A percentile compares a stretch with the other conserved stretches of the same genome.
These are phyloP conservation scores for Paecilomyces formosus DNA, from an alignment of 2,329 filamentous ascomycete genomes.

Conservation along the genomic window DNA sequence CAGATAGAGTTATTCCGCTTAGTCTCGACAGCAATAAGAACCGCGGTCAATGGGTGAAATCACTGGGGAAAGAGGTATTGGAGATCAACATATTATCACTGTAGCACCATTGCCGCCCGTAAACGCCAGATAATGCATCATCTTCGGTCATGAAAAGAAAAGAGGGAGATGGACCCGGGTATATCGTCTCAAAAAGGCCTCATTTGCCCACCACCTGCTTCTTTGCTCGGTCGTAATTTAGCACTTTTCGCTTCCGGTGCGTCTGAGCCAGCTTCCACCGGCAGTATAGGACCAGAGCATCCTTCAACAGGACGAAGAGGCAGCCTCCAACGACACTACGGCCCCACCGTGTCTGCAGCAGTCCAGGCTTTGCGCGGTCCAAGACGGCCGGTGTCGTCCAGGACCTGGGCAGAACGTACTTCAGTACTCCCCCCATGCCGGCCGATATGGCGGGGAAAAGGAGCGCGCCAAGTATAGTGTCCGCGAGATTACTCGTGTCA, in stretches of 20 bases:
- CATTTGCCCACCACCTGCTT: constrained; percentile 22
- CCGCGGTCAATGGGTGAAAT: background rate
- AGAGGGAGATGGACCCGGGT: background rate
- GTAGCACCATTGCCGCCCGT: background rate
- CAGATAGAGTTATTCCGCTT: background rate
- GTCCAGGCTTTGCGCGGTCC: constrained; percentile 47
- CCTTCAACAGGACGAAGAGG: constrained; percentile 77
- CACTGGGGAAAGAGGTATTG: background rate
- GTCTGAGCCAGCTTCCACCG: constrained; percentile 42
- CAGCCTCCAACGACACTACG: constrained; percentile 83
- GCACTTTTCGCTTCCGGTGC: constrained; percentile 38
- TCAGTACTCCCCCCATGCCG: constrained; percentile 67
- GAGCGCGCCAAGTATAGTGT: constrained; percentile 60
- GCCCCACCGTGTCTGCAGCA: constrained; percentile 81
- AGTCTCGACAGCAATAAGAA: background rate
- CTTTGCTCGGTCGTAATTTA: constrained; percentile 39
- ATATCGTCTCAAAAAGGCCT: constrained; percentile 3
- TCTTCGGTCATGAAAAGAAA: constrained; percentile 1
- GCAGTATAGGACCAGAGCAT: constrained; percentile 54
- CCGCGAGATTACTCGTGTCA: constrained; percentile 48
- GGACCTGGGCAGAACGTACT: constrained; percentile 56
- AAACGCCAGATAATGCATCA: constrained; percentile 10
- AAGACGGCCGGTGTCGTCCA: constrained; percentile 50
- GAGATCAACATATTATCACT: background rate
- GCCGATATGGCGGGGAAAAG: constrained; percentile 77